Percentiles rank a stretch among this genome's conserved stretches.
Conservation (phyloP, 179 eudicot species). For the Actinidia arguta region DNA sequence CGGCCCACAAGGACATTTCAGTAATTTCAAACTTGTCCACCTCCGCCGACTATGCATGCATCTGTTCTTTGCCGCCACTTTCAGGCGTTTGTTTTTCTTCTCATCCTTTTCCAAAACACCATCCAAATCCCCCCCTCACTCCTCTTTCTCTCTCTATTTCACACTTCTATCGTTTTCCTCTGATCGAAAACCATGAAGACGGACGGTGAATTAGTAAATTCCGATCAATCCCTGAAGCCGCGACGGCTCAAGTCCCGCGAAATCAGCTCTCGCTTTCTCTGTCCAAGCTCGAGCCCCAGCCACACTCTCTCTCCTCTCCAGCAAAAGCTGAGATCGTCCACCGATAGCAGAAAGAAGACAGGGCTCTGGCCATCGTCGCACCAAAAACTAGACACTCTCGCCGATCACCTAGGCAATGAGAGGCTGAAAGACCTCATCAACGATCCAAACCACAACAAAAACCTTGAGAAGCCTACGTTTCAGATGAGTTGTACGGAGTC, state of each 20-base stretch:
- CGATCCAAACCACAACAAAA: not conserved
- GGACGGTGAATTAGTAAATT: not conserved
- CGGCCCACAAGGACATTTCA: constrained; percentile 16
- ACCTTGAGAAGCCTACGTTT: constrained; percentile 11
- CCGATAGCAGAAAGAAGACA: constrained; percentile 26
- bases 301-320: constrained; percentile 11
- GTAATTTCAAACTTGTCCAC: not conserved
- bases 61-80: constrained; percentile 38
- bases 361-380: constrained; percentile 46
- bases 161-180: not conserved
- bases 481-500: constrained; percentile 41
- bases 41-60: constrained; percentile 36
- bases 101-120: not conserved
- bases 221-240: constrained; percentile 25
- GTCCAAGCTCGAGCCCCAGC: not conserved
- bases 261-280: constrained; percentile 43
- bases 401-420: constrained; percentile 34
- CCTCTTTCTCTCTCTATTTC: not conserved
- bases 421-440: constrained; percentile 17
- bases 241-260: constrained; percentile 45
- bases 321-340: constrained; percentile 28
- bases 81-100: constrained; percentile 26
- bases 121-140: not conserved
- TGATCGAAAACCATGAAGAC: not conserved
- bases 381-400: constrained; percentile 25